Evolutionary conservation across 108 stramenopile species (phyloP), one percentile per base, ranked within the genome.

Genomic region (Stephanodiscus minutulus): DNA sequence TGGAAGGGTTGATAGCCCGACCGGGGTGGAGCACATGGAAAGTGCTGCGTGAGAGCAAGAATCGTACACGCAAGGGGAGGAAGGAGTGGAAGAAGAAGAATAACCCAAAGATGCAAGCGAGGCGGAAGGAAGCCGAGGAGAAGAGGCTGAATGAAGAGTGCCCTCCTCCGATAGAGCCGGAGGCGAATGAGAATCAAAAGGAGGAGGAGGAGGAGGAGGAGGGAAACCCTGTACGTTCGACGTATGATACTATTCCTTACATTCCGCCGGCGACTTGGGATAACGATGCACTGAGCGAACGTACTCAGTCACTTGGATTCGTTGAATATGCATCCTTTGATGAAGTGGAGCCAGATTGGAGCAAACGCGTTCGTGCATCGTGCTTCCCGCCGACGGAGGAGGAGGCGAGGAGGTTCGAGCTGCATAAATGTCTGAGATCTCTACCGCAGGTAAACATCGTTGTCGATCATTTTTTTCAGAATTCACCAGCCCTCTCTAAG

Each of bases 371-470:
- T 64, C 73, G 88, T 2, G 50, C 63, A 28, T 84, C 89, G 17
- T 84, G 85, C 60, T 94, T 93, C 63, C 93, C 95, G 24, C 96
- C 96, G 22, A 91, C 93, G 11, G 84, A 73, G 20, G 92, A 89
- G 48, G 97, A 97, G 76, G 90, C 82, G 10, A 80, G 66, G 5
- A 62, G 52, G 12, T 84, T 94, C 59, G 54, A 96, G 54, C 76
- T 98, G 47, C 85, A 98, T 31, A 79, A 87, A 37, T 98, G 98
- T 80, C 82, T 98, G 82, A 89, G 99, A 44, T 85, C 91, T 71
- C 73, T 97, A 41, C 97, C 99, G 0, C 97, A 99, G 36, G 57
- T 58, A 58, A 35, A 22, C 5, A 13, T 58, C 28, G 7, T 28
- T 56, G 6, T 1, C 37, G 13, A 36, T 58, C 33, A 33, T 27